Conservation (phyloP, 768 basidiomycete species). For the Mycena belliarum region DNA sequence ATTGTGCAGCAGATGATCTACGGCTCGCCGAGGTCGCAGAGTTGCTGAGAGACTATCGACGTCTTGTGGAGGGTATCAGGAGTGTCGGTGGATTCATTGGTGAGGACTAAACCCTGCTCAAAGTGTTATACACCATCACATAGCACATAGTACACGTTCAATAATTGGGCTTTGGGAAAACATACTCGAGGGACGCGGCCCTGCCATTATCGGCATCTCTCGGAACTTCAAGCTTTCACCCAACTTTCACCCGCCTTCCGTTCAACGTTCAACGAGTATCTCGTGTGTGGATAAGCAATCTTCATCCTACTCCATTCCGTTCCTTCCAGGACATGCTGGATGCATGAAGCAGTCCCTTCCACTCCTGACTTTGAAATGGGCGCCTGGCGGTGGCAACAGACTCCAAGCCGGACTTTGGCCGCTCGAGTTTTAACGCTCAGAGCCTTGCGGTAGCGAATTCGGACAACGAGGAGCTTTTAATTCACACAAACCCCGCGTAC, state of each 20-base stretch:
- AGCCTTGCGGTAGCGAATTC: neutral
- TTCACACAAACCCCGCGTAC: neutral
- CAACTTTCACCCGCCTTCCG: no score
- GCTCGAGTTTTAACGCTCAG: neutral
- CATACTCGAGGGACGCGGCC: no score
- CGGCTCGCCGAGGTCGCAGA: constrained; percentile 78
- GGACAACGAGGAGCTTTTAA: constrained; percentile 1
- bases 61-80: constrained; percentile 70
- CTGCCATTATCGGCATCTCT: no score
- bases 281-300: no score
- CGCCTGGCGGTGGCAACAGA: neutral
- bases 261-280: no score
- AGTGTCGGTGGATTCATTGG: constrained; percentile 56
- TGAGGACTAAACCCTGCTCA: constrained; percentile 12
- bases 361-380: neutral
- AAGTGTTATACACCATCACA: neutral
- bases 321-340: no score
- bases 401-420: neutral
- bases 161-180: no score
- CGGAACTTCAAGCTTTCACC: no score
- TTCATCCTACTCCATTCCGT: no score
- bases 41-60: constrained; percentile 78
- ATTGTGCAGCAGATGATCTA: constrained; percentile 75
- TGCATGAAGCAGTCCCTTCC: neutral
- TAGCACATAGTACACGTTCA: no score